Evolutionary conservation across 371 early-diverging fungal genomes (phyloP), one percentile per base, ranked within the genome.

Genomic region (Apophysomyces elegans): DNA sequence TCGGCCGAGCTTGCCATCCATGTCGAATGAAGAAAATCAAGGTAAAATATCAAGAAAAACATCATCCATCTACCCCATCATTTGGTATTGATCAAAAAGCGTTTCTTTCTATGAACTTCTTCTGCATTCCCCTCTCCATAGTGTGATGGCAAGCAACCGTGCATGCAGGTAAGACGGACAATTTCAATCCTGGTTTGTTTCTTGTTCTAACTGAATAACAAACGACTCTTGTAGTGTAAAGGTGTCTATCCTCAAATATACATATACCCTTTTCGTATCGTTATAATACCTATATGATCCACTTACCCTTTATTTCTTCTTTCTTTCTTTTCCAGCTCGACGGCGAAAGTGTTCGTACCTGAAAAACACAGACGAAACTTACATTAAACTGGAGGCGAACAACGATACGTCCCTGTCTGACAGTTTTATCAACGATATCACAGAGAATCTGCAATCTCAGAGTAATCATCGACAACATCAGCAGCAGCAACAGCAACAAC

Each of bases 91-190:
- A 26, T 26, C 32, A 26, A 3, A 26, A 26, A 26, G 32, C 1
- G 1, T 26, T 18, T 56, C 37, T 35, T 32, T 21, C 32, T 13
- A 36, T 16, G 2, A 45, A 46, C 59, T 39, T 21, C 47, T 54
- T 60, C 32, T 4, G 11, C 32, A 12, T 12, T 56, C 37, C 36
- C 50, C 47, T 36, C 18, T 32, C 14, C 38, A 2, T 63, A 83
- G 83, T 83, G 83, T 43, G 83, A 83, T 63, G 83, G 83, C 45
- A 72, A 74, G 62, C 83, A 80, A 41, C 83, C 83, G 37, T 83
- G 83, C 70, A 83, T 83, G 83, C 83, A 83, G 78, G 83, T 80
- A 77, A 58, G 1, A 41, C 13, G 4, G 4, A 11, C 41, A 41
- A 2, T 26, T 2, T 26, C 32, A 26, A 26, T 26, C 32, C 32